Base-by-base conservation (phyloP, 306 rosid species). In the Begonia peltatifolia region DNA sequence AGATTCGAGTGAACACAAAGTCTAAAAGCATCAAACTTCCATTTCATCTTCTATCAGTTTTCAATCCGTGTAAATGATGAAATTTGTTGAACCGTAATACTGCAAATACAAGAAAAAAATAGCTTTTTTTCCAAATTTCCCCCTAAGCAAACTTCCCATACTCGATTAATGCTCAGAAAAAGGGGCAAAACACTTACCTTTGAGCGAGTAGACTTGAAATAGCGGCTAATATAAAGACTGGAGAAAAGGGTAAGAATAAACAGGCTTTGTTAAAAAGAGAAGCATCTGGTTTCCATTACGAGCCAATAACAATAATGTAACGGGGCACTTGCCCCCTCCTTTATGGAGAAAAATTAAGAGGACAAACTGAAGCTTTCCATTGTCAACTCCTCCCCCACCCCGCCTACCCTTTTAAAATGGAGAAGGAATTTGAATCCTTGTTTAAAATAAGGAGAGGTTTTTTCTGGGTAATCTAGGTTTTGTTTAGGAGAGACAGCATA, bases 331-430 rank as follows among this genome's bases (percentile, higher is more conserved):
- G 13, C 17, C 52, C 52, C 46, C 46, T 42, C 46, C 12, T 42
- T 9, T 42, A 12, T 2, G 14, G 48, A 10, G 14, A 44, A 44
- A 11, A 44, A 44, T 10, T 20, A 50, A n/a, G 18, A 50, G 10
- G 18, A n/a, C 14, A n/a, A 10, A n/a, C 9, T n/a, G 53, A 44
- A 44, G n/a, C 20, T 50, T 50, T 50, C 18, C 53, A 50, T 0
- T 50, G 53, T 50, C 53, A 14, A 50, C 53, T 50, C 22, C 53
- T 12, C 22, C 25, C 53, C 53, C 22, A 50, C 53, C 18, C 38
- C 38, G 38, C 14, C 48, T n/a, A 44, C 48, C 48, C 48, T 44
- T 44, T 44, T 44, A 7, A 44, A 44, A 44, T 44, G 48, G 48
- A 44, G 14, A 44, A 1, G 14, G 48, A 44, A 44, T 44, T 4